phyloP scores from a whole-genome alignment of 1,139 yeast species.

The Hansenula sp. region DNA sequence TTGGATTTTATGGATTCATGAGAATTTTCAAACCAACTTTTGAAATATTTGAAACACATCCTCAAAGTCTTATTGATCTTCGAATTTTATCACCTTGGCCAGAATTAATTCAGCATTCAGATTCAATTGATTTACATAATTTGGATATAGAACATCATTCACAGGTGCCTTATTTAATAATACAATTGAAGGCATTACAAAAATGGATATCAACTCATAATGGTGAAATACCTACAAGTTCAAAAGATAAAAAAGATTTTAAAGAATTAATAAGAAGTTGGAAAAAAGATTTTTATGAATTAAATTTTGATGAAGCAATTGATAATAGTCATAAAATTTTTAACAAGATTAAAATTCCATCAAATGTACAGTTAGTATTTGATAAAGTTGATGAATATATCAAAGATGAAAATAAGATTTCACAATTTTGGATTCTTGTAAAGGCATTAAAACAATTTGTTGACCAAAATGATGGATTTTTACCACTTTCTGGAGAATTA shows the following conservation, averaged over 20 bases:
- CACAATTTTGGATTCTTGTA: slow-evolving; percentile 59
- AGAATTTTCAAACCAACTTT: slow-evolving; percentile 47
- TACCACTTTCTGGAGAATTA: slow-evolving; percentile 71
- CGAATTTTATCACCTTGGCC: slow-evolving; percentile 76
- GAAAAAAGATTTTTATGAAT: slow-evolving; percentile 38
- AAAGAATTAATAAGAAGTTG: slow-evolving; percentile 32
- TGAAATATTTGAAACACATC: slow-evolving; percentile 75
- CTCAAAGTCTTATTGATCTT: slow-evolving; percentile 58
- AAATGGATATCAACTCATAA: slow-evolving; percentile 36
- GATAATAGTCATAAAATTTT: slow-evolving; percentile 51
- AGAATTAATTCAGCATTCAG: slow-evolving; percentile 51
- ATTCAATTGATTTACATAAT: slow-evolving; percentile 42
- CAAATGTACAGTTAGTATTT: slow-evolving; percentile 29
- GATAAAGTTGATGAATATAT: slow-evolving; percentile 15
- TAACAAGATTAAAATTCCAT: slow-evolving; percentile 22
- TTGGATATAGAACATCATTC: slow-evolving; percentile 53
- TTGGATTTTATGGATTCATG: slow-evolving; percentile 70
- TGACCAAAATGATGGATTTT: slow-evolving; percentile 29
- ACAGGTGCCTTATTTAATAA: slow-evolving; percentile 69
- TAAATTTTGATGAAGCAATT: slow-evolving; percentile 72
- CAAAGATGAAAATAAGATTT: slow-evolving; percentile 12
- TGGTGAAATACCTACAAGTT: slow-evolving; percentile 37
- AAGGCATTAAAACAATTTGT: slow-evolving; percentile 53
- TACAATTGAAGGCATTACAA: slow-evolving; percentile 54
- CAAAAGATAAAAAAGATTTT: slow-evolving; percentile 45